These are phyloP conservation scores for Entomortierella lignicola DNA, from an alignment of 192 early-diverging fungal genomes.

Conservation along the genomic window DNA sequence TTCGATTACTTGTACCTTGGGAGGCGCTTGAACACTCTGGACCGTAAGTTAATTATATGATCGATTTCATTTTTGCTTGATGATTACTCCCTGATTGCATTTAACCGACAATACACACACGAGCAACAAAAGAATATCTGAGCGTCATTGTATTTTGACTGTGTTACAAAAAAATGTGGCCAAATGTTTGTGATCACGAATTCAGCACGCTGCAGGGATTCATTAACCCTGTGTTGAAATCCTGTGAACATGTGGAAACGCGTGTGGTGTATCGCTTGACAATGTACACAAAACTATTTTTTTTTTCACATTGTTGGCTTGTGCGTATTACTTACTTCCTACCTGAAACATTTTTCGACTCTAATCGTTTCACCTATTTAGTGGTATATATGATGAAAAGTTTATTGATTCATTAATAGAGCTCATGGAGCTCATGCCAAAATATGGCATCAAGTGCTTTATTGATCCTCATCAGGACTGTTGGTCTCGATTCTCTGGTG, in stretches of 20 bases:
- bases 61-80: background rate
- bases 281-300: no score
- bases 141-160: background rate
- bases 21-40: conserved; percentile 84
- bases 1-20: conserved; percentile 83
- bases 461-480: conserved; percentile 93
- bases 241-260: background rate
- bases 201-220: background rate
- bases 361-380: conserved; percentile 13
- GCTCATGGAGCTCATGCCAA: conserved; percentile 72
- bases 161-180: background rate
- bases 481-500: conserved; percentile 82
- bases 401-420: conserved; percentile 81
- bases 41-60: conserved; percentile 58
- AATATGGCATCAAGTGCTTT: conserved; percentile 85
- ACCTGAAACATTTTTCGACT: background rate
- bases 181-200: background rate
- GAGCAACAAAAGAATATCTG: background rate
- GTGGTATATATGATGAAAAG: conserved; percentile 83
- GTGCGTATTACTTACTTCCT: no score
- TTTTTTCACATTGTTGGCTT: no score
- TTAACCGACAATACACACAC: background rate
- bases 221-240: background rate
- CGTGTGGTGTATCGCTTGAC: background rate
- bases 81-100: background rate